A percentile compares a stretch with the other conserved stretches of the same genome.
These are phyloP conservation scores for Oidium heveae DNA, from an alignment of 2,329 filamentous ascomycete genomes.

Conservation along the genomic window DNA sequence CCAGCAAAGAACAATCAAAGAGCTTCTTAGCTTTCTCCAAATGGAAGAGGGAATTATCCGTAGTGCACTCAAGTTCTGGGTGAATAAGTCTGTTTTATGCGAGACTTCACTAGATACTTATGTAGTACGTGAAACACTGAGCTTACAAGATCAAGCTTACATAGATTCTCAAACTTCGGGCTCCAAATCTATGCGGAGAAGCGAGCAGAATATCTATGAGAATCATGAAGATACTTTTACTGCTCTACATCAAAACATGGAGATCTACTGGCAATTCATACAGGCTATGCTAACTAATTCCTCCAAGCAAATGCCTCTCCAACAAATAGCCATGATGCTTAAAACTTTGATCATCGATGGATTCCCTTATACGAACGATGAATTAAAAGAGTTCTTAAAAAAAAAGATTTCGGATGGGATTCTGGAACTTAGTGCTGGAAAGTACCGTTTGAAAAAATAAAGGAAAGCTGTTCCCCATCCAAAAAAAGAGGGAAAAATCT, in stretches of 20 bases:
- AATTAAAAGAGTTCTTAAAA: constrained; percentile 55
- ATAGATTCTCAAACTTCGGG: constrained; percentile 9
- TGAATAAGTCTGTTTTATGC: constrained; percentile 38
- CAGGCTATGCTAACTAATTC: constrained; percentile 88
- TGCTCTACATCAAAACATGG: constrained; percentile 38
- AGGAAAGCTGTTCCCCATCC: neutral
- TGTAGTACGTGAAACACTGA: constrained; percentile 40
- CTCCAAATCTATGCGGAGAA: neutral
- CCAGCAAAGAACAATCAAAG: constrained; percentile 21
- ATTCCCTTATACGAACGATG: constrained; percentile 74
- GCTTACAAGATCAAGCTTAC: constrained; percentile 15
- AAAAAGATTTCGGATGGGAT: constrained; percentile 51
- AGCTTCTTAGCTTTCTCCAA: constrained; percentile 28
- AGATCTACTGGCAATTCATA: constrained; percentile 77
- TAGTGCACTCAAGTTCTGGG: constrained; percentile 46
- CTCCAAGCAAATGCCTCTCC: constrained; percentile 50
- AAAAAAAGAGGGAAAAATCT: too few species aligned
- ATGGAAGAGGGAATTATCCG: constrained; percentile 52
- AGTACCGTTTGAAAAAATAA: neutral
- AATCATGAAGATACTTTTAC: constrained; percentile 20
- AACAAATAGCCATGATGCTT: constrained; percentile 79
- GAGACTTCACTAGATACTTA: constrained; percentile 29
- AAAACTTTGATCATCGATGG: constrained; percentile 74
- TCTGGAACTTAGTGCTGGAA: constrained; percentile 23
- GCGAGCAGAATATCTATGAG: constrained; percentile 5